These are phyloP conservation scores for Verbascum thapsus DNA, from an alignment of 257 asterid genomes.

Conservation along the genomic window DNA sequence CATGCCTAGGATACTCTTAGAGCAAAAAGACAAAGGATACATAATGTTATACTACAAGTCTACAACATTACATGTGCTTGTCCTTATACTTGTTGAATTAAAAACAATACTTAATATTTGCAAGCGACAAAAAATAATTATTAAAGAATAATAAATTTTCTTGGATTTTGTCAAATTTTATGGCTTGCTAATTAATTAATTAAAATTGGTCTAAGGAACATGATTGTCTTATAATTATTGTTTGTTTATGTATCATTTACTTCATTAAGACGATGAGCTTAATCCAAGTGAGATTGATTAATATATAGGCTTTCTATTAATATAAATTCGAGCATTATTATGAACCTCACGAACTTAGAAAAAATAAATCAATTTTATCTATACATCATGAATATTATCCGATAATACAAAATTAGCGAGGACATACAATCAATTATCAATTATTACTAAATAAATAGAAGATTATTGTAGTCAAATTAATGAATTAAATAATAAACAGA, in stretches of 20 bases:
- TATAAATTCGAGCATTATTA: too few species aligned
- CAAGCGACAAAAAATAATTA: not conserved
- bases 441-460: too few species aligned
- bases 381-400: too few species aligned
- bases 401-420: too few species aligned
- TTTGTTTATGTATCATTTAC: too few species aligned
- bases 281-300: not conserved
- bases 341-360: too few species aligned
- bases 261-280: not conserved
- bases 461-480: not conserved
- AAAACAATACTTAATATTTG: not conserved
- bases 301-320: not conserved
- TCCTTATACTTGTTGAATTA: not conserved
- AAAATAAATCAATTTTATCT: too few species aligned
- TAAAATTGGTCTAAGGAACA: not conserved
- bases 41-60: not conserved
- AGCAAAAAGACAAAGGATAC: not conserved
- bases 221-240: too few species aligned
- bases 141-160: not conserved
- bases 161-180: too few species aligned
- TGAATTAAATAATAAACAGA: not conserved
- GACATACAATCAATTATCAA: too few species aligned
- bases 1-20: conserved; percentile 13
- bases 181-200: too few species aligned
- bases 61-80: conserved; percentile 25